Percentiles rank a stretch among this genome's conserved stretches.
Conservation (phyloP, 2,329 filamentous ascomycete genomes). For the Teratosphaeria zuluensis region DNA sequence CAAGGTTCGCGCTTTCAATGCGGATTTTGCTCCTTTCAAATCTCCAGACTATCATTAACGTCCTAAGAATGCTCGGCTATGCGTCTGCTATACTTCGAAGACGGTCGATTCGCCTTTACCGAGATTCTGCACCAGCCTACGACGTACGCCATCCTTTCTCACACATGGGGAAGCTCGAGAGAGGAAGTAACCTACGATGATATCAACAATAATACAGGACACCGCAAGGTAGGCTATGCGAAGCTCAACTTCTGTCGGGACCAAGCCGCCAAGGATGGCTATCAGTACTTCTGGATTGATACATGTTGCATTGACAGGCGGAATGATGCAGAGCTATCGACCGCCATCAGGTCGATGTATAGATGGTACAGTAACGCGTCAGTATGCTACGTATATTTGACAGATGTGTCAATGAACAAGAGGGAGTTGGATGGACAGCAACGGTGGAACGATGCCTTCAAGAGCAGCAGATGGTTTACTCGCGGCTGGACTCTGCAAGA, state of each 20-base stretch:
- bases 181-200: slow-evolving; percentile 10
- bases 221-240: background rate
- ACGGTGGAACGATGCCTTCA: background rate
- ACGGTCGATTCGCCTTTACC: too few species aligned
- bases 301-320: slow-evolving; percentile 17
- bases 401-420: background rate
- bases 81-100: too few species aligned
- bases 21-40: too few species aligned
- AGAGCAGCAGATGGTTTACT: background rate
- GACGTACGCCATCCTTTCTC: slow-evolving; percentile 10
- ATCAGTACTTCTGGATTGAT: background rate
- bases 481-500: slow-evolving; percentile 3
- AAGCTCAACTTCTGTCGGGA: background rate
- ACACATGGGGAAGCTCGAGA: slow-evolving; percentile 5
- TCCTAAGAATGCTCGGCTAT: too few species aligned
- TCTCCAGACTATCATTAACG: too few species aligned
- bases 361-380: background rate
- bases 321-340: slow-evolving; percentile 9
- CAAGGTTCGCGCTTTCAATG: too few species aligned
- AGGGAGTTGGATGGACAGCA: too few species aligned
- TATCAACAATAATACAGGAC: background rate
- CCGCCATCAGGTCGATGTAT: slow-evolving; percentile 8
- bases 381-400: background rate
- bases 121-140: too few species aligned
- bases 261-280: background rate